Evolutionary conservation across 768 basidiomycete genomes (phyloP).

Genomic region (Heimioporus sp.): DNA sequence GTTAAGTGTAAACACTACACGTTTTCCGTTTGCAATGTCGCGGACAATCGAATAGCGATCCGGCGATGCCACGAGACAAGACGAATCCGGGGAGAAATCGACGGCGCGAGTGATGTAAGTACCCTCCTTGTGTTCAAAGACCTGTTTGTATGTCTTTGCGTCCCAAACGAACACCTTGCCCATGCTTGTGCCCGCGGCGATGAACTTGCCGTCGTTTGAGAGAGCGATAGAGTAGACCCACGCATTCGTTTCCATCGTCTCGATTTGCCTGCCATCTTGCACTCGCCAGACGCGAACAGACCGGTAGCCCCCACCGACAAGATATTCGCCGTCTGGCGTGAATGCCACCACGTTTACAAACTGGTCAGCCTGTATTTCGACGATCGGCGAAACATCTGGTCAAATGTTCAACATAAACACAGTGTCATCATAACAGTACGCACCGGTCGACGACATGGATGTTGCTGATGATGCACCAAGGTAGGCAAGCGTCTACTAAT

Average conservation of each 20-base stretch:
- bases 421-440: not conserved
- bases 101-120: not conserved
- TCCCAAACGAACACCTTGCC: not conserved
- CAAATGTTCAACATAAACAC: not conserved
- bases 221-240: too few species aligned
- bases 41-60: not conserved
- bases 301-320: not conserved
- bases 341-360: not conserved
- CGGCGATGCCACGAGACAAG: not conserved
- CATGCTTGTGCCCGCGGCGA: not conserved
- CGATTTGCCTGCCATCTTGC: not conserved
- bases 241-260: not conserved
- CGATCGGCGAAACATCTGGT: not conserved
- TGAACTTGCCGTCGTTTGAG: not conserved
- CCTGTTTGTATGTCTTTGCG: not conserved
- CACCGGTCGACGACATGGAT: not conserved
- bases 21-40: not conserved
- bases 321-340: not conserved
- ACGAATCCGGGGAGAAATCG: slow-evolving; percentile 4
- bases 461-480: too few species aligned
- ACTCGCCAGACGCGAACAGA: slow-evolving; percentile 1
- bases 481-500: too few species aligned
- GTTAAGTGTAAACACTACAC: too few species aligned
- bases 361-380: not conserved
- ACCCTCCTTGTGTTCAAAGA: not conserved